Conservation (phyloP, 2,329 filamentous ascomycete genomes). For the Pseudocercospora crystallina region DNA sequence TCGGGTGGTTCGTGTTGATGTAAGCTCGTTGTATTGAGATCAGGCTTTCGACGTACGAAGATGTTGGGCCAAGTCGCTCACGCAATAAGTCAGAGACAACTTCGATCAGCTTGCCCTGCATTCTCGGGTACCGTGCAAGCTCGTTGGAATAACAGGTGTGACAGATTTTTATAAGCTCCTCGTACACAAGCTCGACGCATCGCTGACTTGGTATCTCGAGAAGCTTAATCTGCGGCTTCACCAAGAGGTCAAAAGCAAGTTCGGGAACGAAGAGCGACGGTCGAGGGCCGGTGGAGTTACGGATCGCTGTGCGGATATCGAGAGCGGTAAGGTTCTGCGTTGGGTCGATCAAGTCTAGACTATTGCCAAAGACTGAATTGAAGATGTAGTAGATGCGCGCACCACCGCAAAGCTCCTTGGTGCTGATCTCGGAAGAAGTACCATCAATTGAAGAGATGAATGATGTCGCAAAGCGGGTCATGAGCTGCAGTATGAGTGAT, state of each 20-base stretch:
- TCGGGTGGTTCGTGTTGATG: constrained; percentile 99
- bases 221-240: constrained; percentile 98
- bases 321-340: constrained; percentile 91
- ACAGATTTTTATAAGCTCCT: constrained; percentile 98
- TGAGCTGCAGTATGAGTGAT: constrained; percentile 90
- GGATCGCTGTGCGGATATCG: constrained; percentile 94
- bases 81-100: constrained; percentile 94
- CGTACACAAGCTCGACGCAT: constrained; percentile 96
- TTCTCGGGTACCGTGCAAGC: constrained; percentile 82
- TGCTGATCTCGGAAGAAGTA: constrained; percentile 97
- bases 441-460: constrained; percentile 99
- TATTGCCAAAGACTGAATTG: constrained; percentile 97
- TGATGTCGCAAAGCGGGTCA: constrained; percentile 96
- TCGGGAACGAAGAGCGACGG: constrained; percentile 97
- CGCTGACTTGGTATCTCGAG: constrained; percentile 92
- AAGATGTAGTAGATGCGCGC: constrained; percentile 98
- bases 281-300: constrained; percentile 93
- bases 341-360: constrained; percentile 91
- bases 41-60: constrained; percentile 88
- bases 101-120: constrained; percentile 96
- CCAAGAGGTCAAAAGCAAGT: constrained; percentile 93
- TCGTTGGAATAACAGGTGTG: constrained; percentile 97
- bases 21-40: constrained; percentile 97
- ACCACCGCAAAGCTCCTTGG: constrained; percentile 93
- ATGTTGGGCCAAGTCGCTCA: constrained; percentile 85